Base-by-base conservation (phyloP, 306 rosid species). In the Prunus mira region DNA sequence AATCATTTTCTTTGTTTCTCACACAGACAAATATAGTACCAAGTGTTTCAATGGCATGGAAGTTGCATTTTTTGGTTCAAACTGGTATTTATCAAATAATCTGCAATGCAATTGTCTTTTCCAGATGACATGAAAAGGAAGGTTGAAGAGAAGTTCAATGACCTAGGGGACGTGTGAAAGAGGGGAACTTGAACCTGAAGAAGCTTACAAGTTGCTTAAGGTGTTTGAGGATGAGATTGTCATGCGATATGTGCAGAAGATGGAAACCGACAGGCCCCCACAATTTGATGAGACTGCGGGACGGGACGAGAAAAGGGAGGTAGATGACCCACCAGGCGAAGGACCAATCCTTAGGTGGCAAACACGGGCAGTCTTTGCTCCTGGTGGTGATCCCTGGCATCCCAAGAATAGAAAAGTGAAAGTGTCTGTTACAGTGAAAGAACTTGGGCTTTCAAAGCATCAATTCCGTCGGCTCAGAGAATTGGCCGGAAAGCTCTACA, bases 321-420 rank as follows among this genome's bases (percentile, higher is more conserved):
- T 62, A 14, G 99, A 87, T 72, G 97, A 86, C 49, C 96, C 96
- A 46, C 93, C 96, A 5, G 98, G 97, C 3, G 98, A 92, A 78
- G 99, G 99, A 30, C 99, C 99, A 5, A 90, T 96, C 76, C 93
- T 96, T 79, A 79, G 93, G 68, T 96, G 96, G 99, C 89, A 76
- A 79, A 86, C 93, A 61, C 83, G 93, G 60, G 90, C 85, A 70
- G 98, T 96, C 73, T 89, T 96, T 88, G 88, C 91, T 79, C 98
- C 99, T 22, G 98, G 98, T 47, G 97, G 93, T 60, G 93, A 95
- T 89, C 90, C 99, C 52, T 92, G 99, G 99, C 99, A 91, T 78
- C 98, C 99, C 0, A 92, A 92, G 83, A 92, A 92, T 86, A 85
- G 99, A 81, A 88, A 89, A 86, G 97, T 95, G 82, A 92, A 92